Evolutionary conservation across 495 filamentous ascomycete genomes (phyloP), one percentile per base, ranked within the genome.

Genomic region (Daldinia childiae): DNA sequence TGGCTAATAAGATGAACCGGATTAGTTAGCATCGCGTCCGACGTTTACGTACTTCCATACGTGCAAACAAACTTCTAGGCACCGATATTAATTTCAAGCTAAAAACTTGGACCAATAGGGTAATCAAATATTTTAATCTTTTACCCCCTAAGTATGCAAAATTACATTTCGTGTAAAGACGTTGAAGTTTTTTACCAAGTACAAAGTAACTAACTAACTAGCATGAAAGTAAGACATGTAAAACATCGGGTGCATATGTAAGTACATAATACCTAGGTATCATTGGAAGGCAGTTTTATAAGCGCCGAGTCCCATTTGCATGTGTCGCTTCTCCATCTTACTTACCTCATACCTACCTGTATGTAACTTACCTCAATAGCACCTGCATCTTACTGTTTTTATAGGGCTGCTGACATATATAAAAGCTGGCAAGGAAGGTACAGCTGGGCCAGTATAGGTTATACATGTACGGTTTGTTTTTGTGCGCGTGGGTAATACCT

Each of bases 271-370:
- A 32, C 29, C 29, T 32, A 66, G 1, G 39, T 57, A 57, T 30
- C 6, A 54, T 48, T 19, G 15, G 19, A 29, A 54, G 50, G 62
- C 62, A 65, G 43, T 52, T 56, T 51, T 39, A 30, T 50, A 68
- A 68, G 65, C 51, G 57, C 58, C 48, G 65, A 51, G 51, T 54
- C 39, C 27, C 38, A 52, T 62, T 66, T 24, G 56, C 64, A 66
- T 59, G 55, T 66, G 64, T 19, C 15, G 8, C 12, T 15, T 21
- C 55, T 38, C n/a, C 30, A 38, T 58, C 19, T 39, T 58, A 38
- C 30, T 6, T 38, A 15, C 50, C 41, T 17, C 19, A 14, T 54
- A 17, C 26, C 24, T 54, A 29, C 14, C 27, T 1, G 12, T 30
- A 52, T 29, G 26, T 54, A 54, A 54, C 5, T 27, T 54, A 6